These are phyloP conservation scores for Lodderomyces jiufengensis DNA, from an alignment of 1,139 yeast species.

Conservation along the genomic window DNA sequence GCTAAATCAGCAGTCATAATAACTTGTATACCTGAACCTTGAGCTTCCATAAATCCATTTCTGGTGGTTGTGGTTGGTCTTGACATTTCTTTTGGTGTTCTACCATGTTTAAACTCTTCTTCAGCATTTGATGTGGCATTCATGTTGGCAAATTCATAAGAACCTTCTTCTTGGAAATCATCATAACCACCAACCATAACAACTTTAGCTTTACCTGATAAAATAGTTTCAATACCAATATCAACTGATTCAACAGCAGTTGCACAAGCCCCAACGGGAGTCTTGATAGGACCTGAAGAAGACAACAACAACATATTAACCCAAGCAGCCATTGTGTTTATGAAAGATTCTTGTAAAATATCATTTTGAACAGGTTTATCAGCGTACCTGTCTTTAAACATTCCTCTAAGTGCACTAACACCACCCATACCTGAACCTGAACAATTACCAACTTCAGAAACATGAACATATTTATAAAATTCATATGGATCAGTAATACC, in stretches of 20 bases:
- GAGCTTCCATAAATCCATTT: constrained; percentile 98
- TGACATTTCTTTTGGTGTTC: constrained; percentile 98
- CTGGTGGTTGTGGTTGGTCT: constrained; percentile 97
- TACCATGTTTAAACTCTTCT: constrained; percentile 88
- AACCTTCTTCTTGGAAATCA: constrained; percentile 99
- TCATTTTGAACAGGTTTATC: constrained; percentile 96
- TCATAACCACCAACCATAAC: constrained; percentile 98
- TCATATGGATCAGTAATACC: constrained; percentile 98
- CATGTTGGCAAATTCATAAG: constrained; percentile 97
- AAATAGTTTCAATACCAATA: constrained; percentile 88
- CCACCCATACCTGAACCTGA: constrained; percentile 99
- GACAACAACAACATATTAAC: constrained; percentile 95
- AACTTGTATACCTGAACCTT: constrained; percentile 98
- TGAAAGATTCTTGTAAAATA: constrained; percentile 94
- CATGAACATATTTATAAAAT: constrained; percentile 96
- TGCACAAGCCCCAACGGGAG: constrained; percentile 99
- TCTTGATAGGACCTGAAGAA: constrained; percentile 98
- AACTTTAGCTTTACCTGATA: constrained; percentile 90
- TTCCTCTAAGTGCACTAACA: constrained; percentile 92
- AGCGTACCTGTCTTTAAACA: constrained; percentile 91
- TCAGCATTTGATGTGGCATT: constrained; percentile 91
- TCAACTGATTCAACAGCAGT: constrained; percentile 98
- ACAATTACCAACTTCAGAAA: constrained; percentile 98
- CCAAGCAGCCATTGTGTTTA: constrained; percentile 99
- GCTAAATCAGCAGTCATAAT: constrained; percentile 96